Evolutionary conservation across 441 rosid species (phyloP).

Genomic region (Melastoma candidum): DNA sequence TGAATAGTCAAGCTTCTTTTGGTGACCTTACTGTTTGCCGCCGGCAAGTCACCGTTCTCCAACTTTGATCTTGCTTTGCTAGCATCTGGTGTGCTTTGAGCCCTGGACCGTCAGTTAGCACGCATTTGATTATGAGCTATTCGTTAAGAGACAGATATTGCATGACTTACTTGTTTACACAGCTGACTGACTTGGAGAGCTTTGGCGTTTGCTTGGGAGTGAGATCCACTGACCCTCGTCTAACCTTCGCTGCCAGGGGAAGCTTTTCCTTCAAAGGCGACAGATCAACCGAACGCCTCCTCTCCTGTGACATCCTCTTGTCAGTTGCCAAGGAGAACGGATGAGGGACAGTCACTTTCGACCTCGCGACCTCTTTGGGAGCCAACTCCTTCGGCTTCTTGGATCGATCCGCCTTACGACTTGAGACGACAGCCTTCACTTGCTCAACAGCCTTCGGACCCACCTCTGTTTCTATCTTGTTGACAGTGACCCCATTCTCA

Average conservation of each 20-base stretch:
- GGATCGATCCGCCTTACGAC: constrained; percentile 3
- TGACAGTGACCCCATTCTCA: no score
- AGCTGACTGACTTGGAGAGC: constrained; percentile 22
- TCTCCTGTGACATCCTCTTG: constrained; percentile 22
- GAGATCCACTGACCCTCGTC: constrained; percentile 16
- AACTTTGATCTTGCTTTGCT: no score
- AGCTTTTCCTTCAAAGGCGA: constrained; percentile 12
- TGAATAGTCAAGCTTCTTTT: no score
- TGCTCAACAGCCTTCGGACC: no score
- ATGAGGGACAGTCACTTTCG: constrained; percentile 24
- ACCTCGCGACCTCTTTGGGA: constrained; percentile 12
- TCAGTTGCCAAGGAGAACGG: constrained; percentile 29
- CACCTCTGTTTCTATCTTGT: no score
- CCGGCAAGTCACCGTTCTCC: no score
- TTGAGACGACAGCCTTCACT: no score
- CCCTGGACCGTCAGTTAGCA: no score
- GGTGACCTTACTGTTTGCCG: no score
- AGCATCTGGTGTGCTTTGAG: no score
- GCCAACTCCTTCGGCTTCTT: constrained; percentile 20
- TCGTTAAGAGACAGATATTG: no score
- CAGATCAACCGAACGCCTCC: constrained; percentile 10
- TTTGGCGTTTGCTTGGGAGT: constrained; percentile 8
- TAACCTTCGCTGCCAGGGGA: constrained; percentile 5
- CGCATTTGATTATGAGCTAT: no score
- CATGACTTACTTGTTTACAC: constrained; percentile 19